Conservation (phyloP, 2,329 filamentous ascomycete genomes). For the Zalaria obscura region DNA sequence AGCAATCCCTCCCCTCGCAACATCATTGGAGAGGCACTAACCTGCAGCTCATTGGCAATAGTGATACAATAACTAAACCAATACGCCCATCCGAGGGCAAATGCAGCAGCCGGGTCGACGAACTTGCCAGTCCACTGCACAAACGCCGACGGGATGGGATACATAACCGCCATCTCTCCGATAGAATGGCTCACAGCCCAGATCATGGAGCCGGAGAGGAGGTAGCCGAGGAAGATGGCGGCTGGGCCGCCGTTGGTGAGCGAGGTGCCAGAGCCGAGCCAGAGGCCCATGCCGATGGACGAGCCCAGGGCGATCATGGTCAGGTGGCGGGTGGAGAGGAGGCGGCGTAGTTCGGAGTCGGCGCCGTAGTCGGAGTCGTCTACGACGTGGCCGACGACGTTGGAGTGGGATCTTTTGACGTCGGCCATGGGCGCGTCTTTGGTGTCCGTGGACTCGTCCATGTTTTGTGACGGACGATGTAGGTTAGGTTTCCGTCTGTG, state of each 20-base stretch:
- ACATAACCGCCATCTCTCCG: slow-evolving; percentile 33
- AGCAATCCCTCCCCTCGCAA: too few relatives aligned
- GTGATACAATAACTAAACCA: slow-evolving; percentile 31
- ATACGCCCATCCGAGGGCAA: slow-evolving; percentile 34
- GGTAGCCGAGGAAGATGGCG: slow-evolving; percentile 30
- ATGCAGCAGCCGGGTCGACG: slow-evolving; percentile 27
- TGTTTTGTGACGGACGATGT: too few relatives aligned
- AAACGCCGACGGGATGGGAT: slow-evolving; percentile 31
- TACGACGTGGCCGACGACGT: too few relatives aligned
- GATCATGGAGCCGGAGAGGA: slow-evolving; percentile 24
- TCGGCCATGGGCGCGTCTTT: too few relatives aligned
- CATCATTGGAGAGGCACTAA: too few relatives aligned
- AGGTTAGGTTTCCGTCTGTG: too few relatives aligned
- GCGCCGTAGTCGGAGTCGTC: slow-evolving; percentile 11
- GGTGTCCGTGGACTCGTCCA: too few relatives aligned
- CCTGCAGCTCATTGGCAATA: slow-evolving; percentile 20
- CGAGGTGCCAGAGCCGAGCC: slow-evolving; percentile 31
- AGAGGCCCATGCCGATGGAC: slow-evolving; percentile 33
- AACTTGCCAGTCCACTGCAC: slow-evolving; percentile 35
- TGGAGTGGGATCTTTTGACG: too few relatives aligned
- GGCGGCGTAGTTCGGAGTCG: slow-evolving; percentile 22
- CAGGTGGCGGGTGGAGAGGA: slow-evolving; percentile 26
- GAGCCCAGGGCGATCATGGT: slow-evolving; percentile 25
- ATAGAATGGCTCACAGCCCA: slow-evolving; percentile 33
- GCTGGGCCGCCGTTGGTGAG: slow-evolving; percentile 28